Base-by-base conservation (phyloP, 768 basidiomycete genomes). In the Amanita pseudoporphyria region DNA sequence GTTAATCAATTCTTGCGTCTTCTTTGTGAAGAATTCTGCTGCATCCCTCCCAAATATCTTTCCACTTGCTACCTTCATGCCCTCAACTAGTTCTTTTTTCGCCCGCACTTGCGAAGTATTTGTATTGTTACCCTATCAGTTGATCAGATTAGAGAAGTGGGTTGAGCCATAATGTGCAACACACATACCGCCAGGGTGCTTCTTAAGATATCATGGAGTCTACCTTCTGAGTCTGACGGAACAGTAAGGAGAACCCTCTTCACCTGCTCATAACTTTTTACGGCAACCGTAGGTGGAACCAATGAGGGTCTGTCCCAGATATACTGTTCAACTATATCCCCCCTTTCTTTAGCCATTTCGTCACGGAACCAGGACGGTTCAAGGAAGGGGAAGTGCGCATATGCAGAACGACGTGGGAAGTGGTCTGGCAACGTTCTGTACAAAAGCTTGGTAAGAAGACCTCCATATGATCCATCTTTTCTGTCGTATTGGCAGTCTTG, bases 361-460 rank as follows among this genome's bases (percentile, higher is more conserved):
- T 63, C 54, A 54, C 72, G 60, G 71, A 81, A 74, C 50, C 54
- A 64, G 14, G 59, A 58, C 28, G 88, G 87, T 3, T 76, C 77
- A 58, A 84, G 59, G 73, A 93, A 84, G 9, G 90, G 88, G 74
- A 92, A 92, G 59, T 84, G 81, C 1, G 79, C 86, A 57, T 87
- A 87, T 2, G 73, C 72, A 9, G 81, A 84, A 13, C 76, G 72
- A 19, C 71, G 65, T 9, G 79, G 76, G 62, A 84, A 92, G 53
- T 83, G 71, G 18, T 79, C 66, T 0, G 87, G 87, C 26, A 92
- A 68, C 16, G 78, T 79, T 42, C 77, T 73, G 72, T 84, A 83
- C 47, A 92, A 73, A 22, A 92, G 67, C 57, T 79, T 84, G 13
- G 77, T 78, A 52, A 91, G 71, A 64, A 86, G 73, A 14, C 87